These are phyloP conservation scores for Gossypium australe DNA, from an alignment of 345 rosid genomes.

Conservation along the genomic window DNA sequence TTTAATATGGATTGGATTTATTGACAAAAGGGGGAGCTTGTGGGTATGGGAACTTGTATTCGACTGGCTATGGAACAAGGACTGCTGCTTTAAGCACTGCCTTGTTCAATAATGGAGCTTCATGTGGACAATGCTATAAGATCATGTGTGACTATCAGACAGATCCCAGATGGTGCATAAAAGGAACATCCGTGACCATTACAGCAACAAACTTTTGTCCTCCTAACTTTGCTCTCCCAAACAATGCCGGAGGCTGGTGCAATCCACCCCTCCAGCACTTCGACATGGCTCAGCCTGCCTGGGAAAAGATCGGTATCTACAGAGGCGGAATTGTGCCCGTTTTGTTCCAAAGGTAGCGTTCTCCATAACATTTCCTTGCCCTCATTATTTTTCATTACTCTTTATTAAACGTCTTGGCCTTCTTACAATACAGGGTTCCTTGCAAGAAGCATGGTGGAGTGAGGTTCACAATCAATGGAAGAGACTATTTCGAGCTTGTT, in stretches of 20 bases:
- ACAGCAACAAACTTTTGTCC: constrained; percentile 84
- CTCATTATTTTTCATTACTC: no score
- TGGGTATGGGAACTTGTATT: constrained; percentile 62
- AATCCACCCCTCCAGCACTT: constrained; percentile 91
- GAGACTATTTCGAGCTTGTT: constrained; percentile 82
- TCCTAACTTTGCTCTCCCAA: constrained; percentile 63
- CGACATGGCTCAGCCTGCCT: constrained; percentile 92
- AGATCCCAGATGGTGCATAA: constrained; percentile 61
- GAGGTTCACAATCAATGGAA: constrained; percentile 74
- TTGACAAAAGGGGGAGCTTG: constrained; percentile 63
- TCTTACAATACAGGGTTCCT: constrained; percentile 52
- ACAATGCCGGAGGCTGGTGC: constrained; percentile 87
- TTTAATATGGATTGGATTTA: not conserved
- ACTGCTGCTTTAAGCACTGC: constrained; percentile 80
- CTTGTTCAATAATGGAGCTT: constrained; percentile 59
- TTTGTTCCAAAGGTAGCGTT: constrained; percentile 55
- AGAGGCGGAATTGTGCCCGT: constrained; percentile 86
- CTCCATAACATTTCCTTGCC: not conserved
- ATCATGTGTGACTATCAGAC: constrained; percentile 51
- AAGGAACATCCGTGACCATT: constrained; percentile 48
- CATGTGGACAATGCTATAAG: constrained; percentile 67
- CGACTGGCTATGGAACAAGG: constrained; percentile 59
- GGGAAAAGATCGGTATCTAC: constrained; percentile 82
- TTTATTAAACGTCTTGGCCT: not conserved
- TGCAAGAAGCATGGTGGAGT: constrained; percentile 84